These are phyloP conservation scores for Parsonsia alboflavescens DNA, from an alignment of 257 asterid species.

Conservation along the genomic window DNA sequence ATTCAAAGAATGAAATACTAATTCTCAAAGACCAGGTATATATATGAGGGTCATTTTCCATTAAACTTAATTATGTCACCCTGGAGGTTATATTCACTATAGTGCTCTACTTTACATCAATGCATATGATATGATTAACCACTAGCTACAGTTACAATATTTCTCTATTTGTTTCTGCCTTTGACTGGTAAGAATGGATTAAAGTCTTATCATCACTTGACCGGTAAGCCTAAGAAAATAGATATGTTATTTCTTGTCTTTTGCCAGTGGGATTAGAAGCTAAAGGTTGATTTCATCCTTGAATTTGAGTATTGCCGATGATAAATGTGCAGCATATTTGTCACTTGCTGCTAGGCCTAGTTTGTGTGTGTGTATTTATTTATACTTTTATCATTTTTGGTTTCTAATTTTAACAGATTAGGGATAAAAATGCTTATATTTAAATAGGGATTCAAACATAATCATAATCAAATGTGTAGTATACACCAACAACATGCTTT, in stretches of 20 bases:
- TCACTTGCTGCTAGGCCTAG: not conserved
- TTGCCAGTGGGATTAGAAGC: not conserved
- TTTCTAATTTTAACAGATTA: too few relatives aligned
- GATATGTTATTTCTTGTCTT: not conserved
- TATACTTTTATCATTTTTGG: too few relatives aligned
- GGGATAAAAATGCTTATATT: too few relatives aligned
- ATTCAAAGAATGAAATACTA: slow-evolving; percentile 41
- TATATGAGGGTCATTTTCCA: slow-evolving; percentile 6
- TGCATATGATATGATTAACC: not conserved
- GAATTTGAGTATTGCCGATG: not conserved
- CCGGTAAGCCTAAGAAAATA: not conserved
- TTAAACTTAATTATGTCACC: not conserved
- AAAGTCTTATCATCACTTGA: not conserved
- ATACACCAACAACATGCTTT: too few relatives aligned
- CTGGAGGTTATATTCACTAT: not conserved
- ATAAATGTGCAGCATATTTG: not conserved
- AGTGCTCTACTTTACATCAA: not conserved
- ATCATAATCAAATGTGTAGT: too few relatives aligned
- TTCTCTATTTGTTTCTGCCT: not conserved
- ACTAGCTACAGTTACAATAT: not conserved
- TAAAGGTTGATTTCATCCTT: not conserved
- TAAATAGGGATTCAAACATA: too few relatives aligned
- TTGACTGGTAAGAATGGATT: not conserved
- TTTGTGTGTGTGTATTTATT: not conserved
- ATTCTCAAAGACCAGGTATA: slow-evolving; percentile 62